phyloP scores from a whole-genome alignment of 371 early-diverging fungal genomes.

The Mortierella sp. region DNA sequence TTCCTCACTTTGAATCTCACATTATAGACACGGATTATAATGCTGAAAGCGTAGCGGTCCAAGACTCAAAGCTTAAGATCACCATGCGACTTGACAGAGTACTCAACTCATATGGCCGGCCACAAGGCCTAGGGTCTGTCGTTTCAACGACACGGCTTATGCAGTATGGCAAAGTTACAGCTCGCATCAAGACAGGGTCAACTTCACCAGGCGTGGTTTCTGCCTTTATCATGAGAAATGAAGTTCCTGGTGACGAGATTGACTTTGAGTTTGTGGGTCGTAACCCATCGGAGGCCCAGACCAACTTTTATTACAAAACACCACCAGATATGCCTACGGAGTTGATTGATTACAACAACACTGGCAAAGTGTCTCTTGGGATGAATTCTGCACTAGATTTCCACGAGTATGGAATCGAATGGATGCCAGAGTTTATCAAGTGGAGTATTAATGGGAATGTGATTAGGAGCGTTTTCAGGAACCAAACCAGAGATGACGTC shows the following conservation, averaged over 20 bases:
- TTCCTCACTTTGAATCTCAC: neutral
- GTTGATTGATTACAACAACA: constrained; percentile 61
- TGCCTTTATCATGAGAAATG: constrained; percentile 71
- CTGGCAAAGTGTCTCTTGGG: constrained; percentile 39
- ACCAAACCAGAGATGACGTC: constrained; percentile 44
- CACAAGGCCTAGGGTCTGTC: constrained; percentile 40
- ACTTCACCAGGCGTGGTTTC: constrained; percentile 72
- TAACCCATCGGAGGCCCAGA: constrained; percentile 63
- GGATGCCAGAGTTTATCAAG: constrained; percentile 66
- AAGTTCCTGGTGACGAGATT: constrained; percentile 71
- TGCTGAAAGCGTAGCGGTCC: constrained; percentile 25
- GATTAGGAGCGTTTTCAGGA: constrained; percentile 59
- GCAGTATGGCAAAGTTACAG: constrained; percentile 63
- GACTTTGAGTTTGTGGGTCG: constrained; percentile 79
- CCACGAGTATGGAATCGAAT: constrained; percentile 64
- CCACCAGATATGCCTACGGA: constrained; percentile 33
- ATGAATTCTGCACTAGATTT: constrained; percentile 44
- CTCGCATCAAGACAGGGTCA: constrained; percentile 66
- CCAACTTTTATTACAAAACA: constrained; percentile 72
- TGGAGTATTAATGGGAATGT: constrained; percentile 69
- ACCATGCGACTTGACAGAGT: constrained; percentile 37
- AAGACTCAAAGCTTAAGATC: constrained; percentile 38
- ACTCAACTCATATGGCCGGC: constrained; percentile 36
- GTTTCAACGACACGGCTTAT: constrained; percentile 49
- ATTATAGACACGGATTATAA: constrained; percentile 40